phyloP scores from a whole-genome alignment of 2,329 filamentous ascomycete genomes.

The Fusarium sp. region DNA sequence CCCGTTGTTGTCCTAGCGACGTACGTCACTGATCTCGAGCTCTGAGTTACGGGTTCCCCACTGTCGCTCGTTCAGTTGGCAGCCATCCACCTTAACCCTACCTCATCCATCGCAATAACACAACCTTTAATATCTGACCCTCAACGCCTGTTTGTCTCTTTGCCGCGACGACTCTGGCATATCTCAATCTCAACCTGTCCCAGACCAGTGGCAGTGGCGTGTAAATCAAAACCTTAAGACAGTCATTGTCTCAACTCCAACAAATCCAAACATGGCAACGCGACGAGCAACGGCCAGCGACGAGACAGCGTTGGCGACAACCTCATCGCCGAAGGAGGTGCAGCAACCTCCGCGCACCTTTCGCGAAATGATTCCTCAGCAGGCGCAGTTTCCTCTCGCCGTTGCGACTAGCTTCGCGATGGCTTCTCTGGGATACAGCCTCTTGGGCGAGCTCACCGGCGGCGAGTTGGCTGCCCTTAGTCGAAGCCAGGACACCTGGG shows the following conservation, averaged over 20 bases:
- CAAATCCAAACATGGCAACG: constrained; percentile 37
- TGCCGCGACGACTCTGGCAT: constrained; percentile 19
- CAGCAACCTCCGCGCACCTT: constrained; percentile 26
- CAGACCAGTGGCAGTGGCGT: constrained; percentile 26
- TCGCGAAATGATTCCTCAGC: constrained; percentile 54
- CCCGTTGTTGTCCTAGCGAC: constrained; percentile 49
- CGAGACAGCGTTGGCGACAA: constrained; percentile 34
- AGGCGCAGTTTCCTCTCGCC: constrained; percentile 66
- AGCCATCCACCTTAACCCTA: constrained; percentile 6
- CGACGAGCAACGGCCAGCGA: constrained; percentile 42
- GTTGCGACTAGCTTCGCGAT: constrained; percentile 69
- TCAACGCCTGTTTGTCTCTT: constrained; percentile 10
- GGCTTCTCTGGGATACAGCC: constrained; percentile 73
- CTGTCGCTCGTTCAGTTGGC: constrained; percentile 1
- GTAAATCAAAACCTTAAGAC: neutral
- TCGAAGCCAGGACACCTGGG: constrained; percentile 71
- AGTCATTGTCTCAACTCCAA: constrained; percentile 2
- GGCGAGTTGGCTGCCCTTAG: constrained; percentile 77
- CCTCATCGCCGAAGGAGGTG: constrained; percentile 20
- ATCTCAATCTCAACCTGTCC: neutral
- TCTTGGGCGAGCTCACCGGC: constrained; percentile 69
- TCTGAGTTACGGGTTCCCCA: constrained; percentile 17
- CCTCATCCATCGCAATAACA: constrained; percentile 14
- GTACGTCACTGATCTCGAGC: constrained; percentile 44
- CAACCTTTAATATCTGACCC: neutral